These are phyloP conservation scores for Panaeolus papilionaceus DNA, from an alignment of 768 basidiomycete species.

Conservation along the genomic window DNA sequence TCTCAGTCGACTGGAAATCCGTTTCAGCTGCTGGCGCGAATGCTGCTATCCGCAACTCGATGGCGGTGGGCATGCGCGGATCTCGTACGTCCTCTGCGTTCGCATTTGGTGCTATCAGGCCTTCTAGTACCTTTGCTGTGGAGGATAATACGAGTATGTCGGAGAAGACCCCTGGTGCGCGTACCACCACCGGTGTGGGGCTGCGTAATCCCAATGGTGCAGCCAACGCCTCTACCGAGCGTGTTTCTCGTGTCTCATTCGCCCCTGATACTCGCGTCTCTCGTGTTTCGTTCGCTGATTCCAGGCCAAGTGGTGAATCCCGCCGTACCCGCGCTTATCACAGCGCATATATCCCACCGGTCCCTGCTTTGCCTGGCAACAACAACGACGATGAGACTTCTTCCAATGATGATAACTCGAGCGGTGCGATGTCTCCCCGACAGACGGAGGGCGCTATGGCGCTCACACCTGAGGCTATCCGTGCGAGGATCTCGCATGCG, in stretches of 20 bases:
- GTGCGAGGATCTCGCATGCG: constrained; percentile 50
- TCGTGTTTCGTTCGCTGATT: constrained; percentile 46
- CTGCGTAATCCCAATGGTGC: constrained; percentile 49
- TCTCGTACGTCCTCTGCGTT: constrained; percentile 54
- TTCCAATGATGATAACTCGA: constrained; percentile 24
- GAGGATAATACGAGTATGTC: constrained; percentile 48
- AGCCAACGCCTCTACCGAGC: constrained; percentile 35
- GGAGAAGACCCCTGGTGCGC: constrained; percentile 46
- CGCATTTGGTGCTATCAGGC: constrained; percentile 64
- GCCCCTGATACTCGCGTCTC: constrained; percentile 57
- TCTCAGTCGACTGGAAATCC: constrained; percentile 78
- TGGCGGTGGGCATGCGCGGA: constrained; percentile 46
- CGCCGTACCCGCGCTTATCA: constrained; percentile 48
- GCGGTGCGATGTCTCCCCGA: constrained; percentile 38
- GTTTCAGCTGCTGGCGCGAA: constrained; percentile 73
- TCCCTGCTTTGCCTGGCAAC: constrained; percentile 41
- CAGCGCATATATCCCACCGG: constrained; percentile 48
- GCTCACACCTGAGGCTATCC: constrained; percentile 68
- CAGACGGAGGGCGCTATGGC: constrained; percentile 49
- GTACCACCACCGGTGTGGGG: constrained; percentile 54
- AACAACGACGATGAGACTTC: constrained; percentile 22
- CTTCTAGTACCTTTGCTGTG: constrained; percentile 45
- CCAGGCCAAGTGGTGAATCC: constrained; percentile 47
- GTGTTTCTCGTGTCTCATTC: constrained; percentile 71
- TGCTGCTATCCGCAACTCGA: constrained; percentile 75